These are phyloP conservation scores for Podochytrium sp. DNA, from an alignment of 192 early-diverging fungal species.

Conservation along the genomic window DNA sequence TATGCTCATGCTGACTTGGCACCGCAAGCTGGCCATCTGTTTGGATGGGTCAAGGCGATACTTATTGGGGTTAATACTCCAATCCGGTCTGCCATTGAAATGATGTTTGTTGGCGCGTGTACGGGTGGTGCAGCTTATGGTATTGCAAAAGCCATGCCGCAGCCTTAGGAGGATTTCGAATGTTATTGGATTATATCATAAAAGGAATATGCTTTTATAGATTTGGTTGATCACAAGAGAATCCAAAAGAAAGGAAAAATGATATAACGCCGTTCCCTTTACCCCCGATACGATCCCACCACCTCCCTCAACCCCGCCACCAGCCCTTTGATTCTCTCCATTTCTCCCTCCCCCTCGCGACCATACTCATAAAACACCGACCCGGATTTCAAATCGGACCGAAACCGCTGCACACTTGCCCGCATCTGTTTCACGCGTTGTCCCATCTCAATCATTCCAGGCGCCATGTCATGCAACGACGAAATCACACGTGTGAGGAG, in stretches of 20 bases:
- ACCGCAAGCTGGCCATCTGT: too few relatives aligned
- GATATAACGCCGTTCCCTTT: too few relatives aligned
- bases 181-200: too few relatives aligned
- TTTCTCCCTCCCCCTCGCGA: neutral
- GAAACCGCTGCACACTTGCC: constrained; percentile 7
- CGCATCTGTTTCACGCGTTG: constrained; percentile 24
- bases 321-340: constrained; percentile 4
- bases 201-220: too few relatives aligned
- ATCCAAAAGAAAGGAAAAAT: too few relatives aligned
- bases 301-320: neutral
- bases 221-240: too few relatives aligned
- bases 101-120: constrained; percentile 31
- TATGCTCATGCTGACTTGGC: too few relatives aligned
- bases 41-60: too few relatives aligned
- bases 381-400: constrained; percentile 11
- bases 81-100: too few relatives aligned
- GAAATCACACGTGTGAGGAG: constrained; percentile 1
- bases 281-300: neutral
- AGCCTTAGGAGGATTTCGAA: too few relatives aligned
- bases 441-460: constrained; percentile 8
- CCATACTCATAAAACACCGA: neutral
- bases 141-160: constrained; percentile 33
- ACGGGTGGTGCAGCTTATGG: constrained; percentile 35
- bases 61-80: too few relatives aligned
- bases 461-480: constrained; percentile 13